A percentile compares a stretch with the other conserved stretches of the same genome.
phyloP scores from a whole-genome alignment of 2,329 filamentous ascomycete genomes.

The Ophiocordyceps camponoti-leonardi region DNA sequence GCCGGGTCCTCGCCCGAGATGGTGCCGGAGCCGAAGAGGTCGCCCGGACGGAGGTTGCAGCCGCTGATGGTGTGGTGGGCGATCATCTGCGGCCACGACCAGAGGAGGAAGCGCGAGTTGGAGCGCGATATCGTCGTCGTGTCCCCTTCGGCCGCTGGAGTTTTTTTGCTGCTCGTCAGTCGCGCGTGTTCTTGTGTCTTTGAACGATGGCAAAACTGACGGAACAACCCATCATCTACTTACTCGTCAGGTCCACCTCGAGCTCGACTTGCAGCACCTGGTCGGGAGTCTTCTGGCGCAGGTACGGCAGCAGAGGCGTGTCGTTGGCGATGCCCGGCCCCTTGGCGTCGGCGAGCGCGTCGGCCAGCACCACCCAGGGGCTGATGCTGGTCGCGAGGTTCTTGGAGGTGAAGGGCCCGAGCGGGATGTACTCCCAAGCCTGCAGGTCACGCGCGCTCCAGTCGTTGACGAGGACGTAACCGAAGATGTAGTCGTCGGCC shows the following conservation, averaged over 20 bases:
- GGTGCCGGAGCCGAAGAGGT: conserved; percentile 63
- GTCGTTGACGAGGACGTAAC: conserved; percentile 47
- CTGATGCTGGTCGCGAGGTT: conserved; percentile 42
- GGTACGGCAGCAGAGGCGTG: conserved; percentile 17
- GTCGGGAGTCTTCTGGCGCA: conserved; percentile 36
- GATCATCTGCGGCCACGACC: conserved; percentile 73
- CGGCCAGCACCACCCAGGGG: conserved; percentile 44
- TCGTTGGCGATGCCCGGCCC: conserved; percentile 13
- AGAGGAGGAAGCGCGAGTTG: conserved; percentile 37
- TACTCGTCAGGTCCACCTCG: conserved; percentile 20
- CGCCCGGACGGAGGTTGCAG: conserved; percentile 57
- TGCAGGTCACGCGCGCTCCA: conserved; percentile 51
- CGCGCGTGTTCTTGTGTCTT: too few relatives aligned
- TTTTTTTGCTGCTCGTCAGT: too few relatives aligned
- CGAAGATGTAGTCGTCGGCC: conserved; percentile 56
- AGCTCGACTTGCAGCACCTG: conserved; percentile 19
- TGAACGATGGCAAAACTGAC: too few relatives aligned
- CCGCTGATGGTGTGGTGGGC: conserved; percentile 66
- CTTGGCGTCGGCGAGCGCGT: conserved; percentile 27
- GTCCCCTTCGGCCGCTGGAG: conserved; percentile 11
- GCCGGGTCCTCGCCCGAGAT: conserved; percentile 49
- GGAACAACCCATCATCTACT: too few relatives aligned
- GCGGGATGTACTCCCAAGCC: conserved; percentile 40
- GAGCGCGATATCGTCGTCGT: conserved; percentile 15
- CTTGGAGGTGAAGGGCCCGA: conserved; percentile 47